Evolutionary conservation across 2,329 filamentous ascomycete species (phyloP), one percentile per base, ranked within the genome.

Genomic region (Fulvia fulva): DNA sequence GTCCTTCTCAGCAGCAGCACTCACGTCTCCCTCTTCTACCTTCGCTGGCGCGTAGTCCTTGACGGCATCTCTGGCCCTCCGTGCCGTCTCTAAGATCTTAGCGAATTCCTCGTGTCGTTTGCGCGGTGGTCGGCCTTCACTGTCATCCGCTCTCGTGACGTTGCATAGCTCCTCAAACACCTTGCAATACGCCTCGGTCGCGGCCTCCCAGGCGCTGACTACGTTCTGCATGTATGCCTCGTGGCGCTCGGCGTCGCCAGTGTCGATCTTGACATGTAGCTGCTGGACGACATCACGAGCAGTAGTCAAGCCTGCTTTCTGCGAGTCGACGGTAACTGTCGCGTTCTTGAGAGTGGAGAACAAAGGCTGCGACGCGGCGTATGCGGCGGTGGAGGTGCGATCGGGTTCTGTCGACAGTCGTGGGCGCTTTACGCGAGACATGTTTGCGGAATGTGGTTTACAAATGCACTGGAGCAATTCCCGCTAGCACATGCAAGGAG

Each of bases 361-460:
- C 32, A 72, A 57, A 21, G 67, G 67, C 55, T 71, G 69, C 2
- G 67, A 69, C 5, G 67, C 68, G 25, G 63, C 62, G 37, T 69
- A 70, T 16, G 69, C 70, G 12, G 69, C 69, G 14, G 45, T 63
- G 43, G 50, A 22, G 43, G 58, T 34, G 44, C 62, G 58, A 26
- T 62, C 57, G 3, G 47, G 47, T 7, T 50, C 47, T 8, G 47
- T 50, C 26, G 47, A 50, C 23, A 55, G 22, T 32, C 64, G 63
- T 14, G 58, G 58, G 14, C 59, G 45, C 55, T 64, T 63, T 26
- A 53, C 49, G 54, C 50, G 56, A n/a, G 61, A 49, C 61, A 64
- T 65, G n/a, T 5, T 60, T 51, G 50, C 25, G 47, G 16, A n/a
- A 19, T 7, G n/a, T 19, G 16, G 37, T 41, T n/a, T n/a, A n/a